Evolutionary conservation across 2,329 filamentous ascomycete species (phyloP).

Genomic region (Colletotrichum sublineola): DNA sequence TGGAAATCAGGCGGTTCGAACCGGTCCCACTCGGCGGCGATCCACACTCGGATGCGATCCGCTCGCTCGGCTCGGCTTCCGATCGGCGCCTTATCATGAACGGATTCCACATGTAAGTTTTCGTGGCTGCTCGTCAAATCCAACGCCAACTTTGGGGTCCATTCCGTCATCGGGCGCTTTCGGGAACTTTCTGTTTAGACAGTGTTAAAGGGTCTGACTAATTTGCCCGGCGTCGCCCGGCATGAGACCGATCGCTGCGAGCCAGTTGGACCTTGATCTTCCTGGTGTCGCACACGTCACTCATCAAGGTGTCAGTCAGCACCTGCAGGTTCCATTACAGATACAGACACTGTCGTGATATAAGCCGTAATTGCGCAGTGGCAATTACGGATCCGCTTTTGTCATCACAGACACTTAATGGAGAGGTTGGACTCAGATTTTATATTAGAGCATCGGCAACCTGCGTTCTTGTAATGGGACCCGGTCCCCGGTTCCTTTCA

Average conservation of each 20-base stretch:
- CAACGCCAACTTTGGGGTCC: neutral
- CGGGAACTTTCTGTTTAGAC: neutral
- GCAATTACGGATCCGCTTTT: too few species aligned
- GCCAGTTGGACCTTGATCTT: neutral
- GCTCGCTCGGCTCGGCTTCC: slow-evolving; percentile 20
- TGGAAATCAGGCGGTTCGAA: neutral
- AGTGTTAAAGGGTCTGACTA: neutral
- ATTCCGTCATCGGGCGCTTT: neutral
- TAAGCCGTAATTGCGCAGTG: too few species aligned
- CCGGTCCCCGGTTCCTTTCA: neutral
- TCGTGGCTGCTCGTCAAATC: neutral
- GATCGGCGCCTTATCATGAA: slow-evolving; percentile 14
- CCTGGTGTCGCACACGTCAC: neutral
- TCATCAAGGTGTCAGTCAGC: too few species aligned
- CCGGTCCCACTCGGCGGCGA: neutral
- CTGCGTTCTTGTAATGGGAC: neutral
- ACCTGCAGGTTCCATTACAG: neutral
- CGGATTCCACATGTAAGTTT: neutral
- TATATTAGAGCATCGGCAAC: neutral
- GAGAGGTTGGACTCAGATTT: neutral
- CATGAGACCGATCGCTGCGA: neutral
- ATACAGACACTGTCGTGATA: neutral
- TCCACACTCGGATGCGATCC: slow-evolving; percentile 10
- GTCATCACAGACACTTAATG: neutral
- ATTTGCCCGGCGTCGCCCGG: neutral